Conservation (phyloP, 371 early-diverging fungal genomes). For the Apophysomyces elegans region DNA sequence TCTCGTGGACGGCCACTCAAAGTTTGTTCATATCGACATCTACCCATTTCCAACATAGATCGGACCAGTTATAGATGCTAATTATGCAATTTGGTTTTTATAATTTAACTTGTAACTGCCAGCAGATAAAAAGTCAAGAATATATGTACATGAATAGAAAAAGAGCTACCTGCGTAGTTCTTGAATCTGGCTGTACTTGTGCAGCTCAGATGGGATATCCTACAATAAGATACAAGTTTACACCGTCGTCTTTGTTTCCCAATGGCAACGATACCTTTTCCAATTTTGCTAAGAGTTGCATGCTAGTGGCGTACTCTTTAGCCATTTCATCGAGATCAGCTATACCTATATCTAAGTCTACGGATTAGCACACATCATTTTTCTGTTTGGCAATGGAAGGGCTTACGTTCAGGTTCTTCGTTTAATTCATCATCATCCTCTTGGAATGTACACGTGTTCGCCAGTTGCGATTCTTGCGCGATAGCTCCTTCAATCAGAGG, state of each 20-base stretch:
- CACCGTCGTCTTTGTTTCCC: background rate
- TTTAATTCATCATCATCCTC: background rate
- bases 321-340: background rate
- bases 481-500: slow-evolving; percentile 1
- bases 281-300: background rate
- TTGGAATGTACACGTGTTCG: background rate
- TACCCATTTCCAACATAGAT: too few relatives aligned
- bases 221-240: background rate
- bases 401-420: background rate
- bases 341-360: background rate
- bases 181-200: background rate
- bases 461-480: background rate
- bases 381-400: too few relatives aligned
- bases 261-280: background rate
- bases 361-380: background rate
- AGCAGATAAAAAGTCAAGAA: too few relatives aligned
- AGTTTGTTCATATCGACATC: too few relatives aligned
- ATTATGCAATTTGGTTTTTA: too few relatives aligned
- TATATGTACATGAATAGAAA: too few relatives aligned
- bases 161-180: background rate
- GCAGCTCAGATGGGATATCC: background rate
- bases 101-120: too few relatives aligned
- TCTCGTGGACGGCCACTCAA: too few relatives aligned
- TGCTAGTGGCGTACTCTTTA: background rate
- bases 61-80: too few relatives aligned